Base-by-base conservation (phyloP, 2,329 filamentous ascomycete genomes). In the Apiospora koreana region DNA sequence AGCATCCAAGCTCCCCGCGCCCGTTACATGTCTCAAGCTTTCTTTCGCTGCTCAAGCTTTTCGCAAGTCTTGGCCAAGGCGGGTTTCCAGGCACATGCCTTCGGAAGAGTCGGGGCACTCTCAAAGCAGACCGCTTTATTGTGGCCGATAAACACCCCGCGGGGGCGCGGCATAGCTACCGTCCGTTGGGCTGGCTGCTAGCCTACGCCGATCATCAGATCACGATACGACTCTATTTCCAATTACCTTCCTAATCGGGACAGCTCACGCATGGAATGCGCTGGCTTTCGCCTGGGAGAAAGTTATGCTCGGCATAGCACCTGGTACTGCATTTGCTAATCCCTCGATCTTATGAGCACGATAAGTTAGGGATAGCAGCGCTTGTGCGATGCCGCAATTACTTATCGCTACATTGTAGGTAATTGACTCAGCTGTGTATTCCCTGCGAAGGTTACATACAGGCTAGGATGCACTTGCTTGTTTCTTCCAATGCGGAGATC, bases 181-280 rank as follows among this genome's bases (percentile, higher is more conserved):
- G 50, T 8, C 35, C 35, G 35, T 35, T 35, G 35, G 50, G 35
- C 8, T 35, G 35, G 50, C 25, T 31, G 25, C 48, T 54, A 54
- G n/a, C n/a, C n/a, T 16, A 21, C 54, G 54, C 18, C 54, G 54
- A 62, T 62, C 54, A 62, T 35, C 54, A 62, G 54, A 62, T 62
- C 54, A 62, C 54, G 54, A 62, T 62, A n/a, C 31, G 54, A 62
- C 54, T 38, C 54, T 62, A 28, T n/a, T n/a, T 16, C 28, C 38
- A 62, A 35, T 38, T 12, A 62, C 54, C 54, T 62, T 62, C 54
- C 54, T 62, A 38, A 62, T 62, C 18, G 54, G 54, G 54, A 38
- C 54, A 38, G 54, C 54, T 38, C 21, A 31, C 31, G 9, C 41
- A 62, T 38, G 31, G 31, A 3, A 4, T 31, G 50, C 16, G 25